Evolutionary conservation across 768 basidiomycete species (phyloP), one percentile per base, ranked within the genome.

Genomic region (Pleurotus cornucopiae): DNA sequence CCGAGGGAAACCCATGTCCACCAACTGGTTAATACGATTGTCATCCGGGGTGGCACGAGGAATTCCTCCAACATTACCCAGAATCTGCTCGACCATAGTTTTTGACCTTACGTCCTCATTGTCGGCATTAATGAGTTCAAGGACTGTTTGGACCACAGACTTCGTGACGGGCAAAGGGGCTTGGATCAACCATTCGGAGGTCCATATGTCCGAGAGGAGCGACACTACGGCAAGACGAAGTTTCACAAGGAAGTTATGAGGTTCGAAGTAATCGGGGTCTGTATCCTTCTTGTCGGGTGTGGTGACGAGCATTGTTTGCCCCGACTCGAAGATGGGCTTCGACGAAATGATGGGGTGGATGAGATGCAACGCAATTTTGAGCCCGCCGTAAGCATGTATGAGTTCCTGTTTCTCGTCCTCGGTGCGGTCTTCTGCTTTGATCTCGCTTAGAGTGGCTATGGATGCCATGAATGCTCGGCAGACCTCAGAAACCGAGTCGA

Each of bases 1-100:
- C n/a, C 94, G 84, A 37, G 89, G 84, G 76, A 98, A 99, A 46
- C 97, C 97, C 97, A 99, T 98, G 64, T 98, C 97, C 7, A 84
- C 87, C 54, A 98, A 76, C 63, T 93, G 89, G 49, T 83, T 81
- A 53, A 98, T 83, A 37, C 88, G 83, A 46, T 77, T 78, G 67
- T 94, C 92, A 66, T 93, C 90, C 0, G 88, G 82, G 11, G 78
- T 83, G 58, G 76, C 37, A 16, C 51, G 51, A 20, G 54, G 21
- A 43, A 53, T 55, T 20, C 46, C 46, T 34, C 30, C 30, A 34
- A 34, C 30, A 34, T 26, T 39, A 39, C 34, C 30, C 12, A 30
- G 37, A 21, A 47, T 23, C 38, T 20, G 18, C 7, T 38, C 55
- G 16, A 49, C 13, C 5, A 71, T 64, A 25, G 72, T 51, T 23